Conservation (phyloP, 345 rosid species). For the Pistacia atlantica region DNA sequence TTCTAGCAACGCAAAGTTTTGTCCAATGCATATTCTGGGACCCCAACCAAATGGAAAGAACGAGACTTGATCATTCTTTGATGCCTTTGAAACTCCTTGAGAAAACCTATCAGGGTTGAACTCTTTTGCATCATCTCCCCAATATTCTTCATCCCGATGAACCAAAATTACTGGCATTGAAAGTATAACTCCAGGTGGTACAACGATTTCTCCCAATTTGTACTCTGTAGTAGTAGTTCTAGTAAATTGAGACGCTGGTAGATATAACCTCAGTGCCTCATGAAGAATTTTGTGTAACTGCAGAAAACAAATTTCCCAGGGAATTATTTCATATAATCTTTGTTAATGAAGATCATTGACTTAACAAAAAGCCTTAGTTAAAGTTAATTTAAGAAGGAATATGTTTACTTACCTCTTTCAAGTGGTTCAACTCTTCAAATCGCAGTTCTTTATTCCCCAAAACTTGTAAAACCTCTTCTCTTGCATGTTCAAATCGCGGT, state of each 20-base stretch:
- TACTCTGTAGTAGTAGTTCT: slow-evolving; percentile 29
- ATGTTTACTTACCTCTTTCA: too few relatives aligned
- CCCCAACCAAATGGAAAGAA: slow-evolving; percentile 61
- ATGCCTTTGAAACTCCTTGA: slow-evolving; percentile 53
- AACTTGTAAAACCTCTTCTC: too few relatives aligned
- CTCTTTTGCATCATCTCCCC: slow-evolving; percentile 61
- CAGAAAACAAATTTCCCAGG: too few relatives aligned
- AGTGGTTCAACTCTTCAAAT: too few relatives aligned
- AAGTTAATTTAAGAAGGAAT: too few relatives aligned
- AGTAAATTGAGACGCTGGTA: slow-evolving; percentile 19
- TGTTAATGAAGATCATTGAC: too few relatives aligned
- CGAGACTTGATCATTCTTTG: slow-evolving; percentile 40
- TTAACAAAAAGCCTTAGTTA: too few relatives aligned
- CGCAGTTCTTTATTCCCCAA: too few relatives aligned
- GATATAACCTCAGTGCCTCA: slow-evolving; percentile 55
- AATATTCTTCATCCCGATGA: slow-evolving; percentile 45
- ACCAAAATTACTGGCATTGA: slow-evolving; percentile 26
- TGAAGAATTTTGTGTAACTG: slow-evolving; percentile 48
- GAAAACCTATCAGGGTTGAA: slow-evolving; percentile 57
- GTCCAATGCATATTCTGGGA: slow-evolving; percentile 63
- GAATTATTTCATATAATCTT: too few relatives aligned
- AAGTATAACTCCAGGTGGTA: slow-evolving; percentile 36
- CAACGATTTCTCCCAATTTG: slow-evolving; percentile 39
- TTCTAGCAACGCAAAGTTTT: slow-evolving; percentile 61
- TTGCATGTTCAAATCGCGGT: too few relatives aligned